phyloP scores from a whole-genome alignment of 768 basidiomycete species.

The Tephrocybe sp. region DNA sequence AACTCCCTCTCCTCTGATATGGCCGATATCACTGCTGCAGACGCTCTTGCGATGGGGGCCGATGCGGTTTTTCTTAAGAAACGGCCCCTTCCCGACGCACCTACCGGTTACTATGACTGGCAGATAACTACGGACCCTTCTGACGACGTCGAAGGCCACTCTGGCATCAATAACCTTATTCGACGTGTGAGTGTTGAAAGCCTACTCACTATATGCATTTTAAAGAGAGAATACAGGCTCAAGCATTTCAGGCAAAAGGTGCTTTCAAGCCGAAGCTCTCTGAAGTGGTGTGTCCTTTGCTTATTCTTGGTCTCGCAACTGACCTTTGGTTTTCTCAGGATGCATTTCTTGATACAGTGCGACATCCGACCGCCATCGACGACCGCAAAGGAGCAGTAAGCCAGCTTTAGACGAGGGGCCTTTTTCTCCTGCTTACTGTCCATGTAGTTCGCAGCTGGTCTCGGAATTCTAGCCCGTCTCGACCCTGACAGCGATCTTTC shows the following conservation, averaged over 20 bases:
- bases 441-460: slow-evolving; percentile 25
- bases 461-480: slow-evolving; percentile 25
- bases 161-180: slow-evolving; percentile 30
- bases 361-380: slow-evolving; percentile 36
- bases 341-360: slow-evolving; percentile 26
- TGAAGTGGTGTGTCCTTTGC: slow-evolving; percentile 19
- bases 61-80: slow-evolving; percentile 34
- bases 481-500: slow-evolving; percentile 17
- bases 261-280: slow-evolving; percentile 20
- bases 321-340: slow-evolving; percentile 15
- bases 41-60: slow-evolving; percentile 24
- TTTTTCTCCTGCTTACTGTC: background rate
- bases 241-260: slow-evolving; percentile 21
- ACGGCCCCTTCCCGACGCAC: slow-evolving; percentile 35
- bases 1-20: too few species aligned
- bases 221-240: slow-evolving; percentile 4
- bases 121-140: slow-evolving; percentile 29
- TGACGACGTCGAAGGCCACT: slow-evolving; percentile 28
- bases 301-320: background rate
- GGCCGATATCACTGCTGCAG: slow-evolving; percentile 18
- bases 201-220: background rate
- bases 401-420: background rate
- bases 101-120: slow-evolving; percentile 44
- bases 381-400: slow-evolving; percentile 36
- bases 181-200: slow-evolving; percentile 17